Conservation (phyloP, 2,329 filamentous ascomycete species). For the Peltaster fructicola region DNA sequence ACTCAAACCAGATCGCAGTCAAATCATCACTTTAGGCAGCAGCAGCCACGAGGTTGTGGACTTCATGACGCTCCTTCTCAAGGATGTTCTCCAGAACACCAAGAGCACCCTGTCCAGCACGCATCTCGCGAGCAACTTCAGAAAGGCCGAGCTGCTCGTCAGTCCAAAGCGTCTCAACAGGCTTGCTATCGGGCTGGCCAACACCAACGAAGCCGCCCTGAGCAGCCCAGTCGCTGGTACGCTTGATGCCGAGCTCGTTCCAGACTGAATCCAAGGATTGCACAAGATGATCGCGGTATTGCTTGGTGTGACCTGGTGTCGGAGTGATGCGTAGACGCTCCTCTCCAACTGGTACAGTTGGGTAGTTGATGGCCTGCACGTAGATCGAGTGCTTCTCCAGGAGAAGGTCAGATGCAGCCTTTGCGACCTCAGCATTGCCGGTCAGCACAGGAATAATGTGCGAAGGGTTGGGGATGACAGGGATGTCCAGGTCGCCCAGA, state of each 20-base stretch:
- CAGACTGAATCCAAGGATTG: conserved; percentile 74
- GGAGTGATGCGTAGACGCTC: conserved; percentile 91
- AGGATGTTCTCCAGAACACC: conserved; percentile 31
- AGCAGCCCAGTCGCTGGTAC: conserved; percentile 78
- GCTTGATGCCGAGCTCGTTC: conserved; percentile 74
- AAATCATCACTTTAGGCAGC: too few species aligned
- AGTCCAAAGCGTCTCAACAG: conserved; percentile 69
- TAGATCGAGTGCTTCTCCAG: conserved; percentile 85
- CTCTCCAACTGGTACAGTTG: conserved; percentile 93
- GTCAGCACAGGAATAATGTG: conserved; percentile 92
- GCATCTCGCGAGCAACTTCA: conserved; percentile 45
- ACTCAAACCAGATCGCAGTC: too few species aligned
- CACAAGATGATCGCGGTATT: conserved; percentile 73
- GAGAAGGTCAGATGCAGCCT: conserved; percentile 79
- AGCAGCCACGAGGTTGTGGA: conserved; percentile 25
- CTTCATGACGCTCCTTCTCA: conserved; percentile 28
- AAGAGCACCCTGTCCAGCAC: conserved; percentile 25
- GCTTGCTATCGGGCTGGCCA: conserved; percentile 47
- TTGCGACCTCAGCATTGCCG: conserved; percentile 82
- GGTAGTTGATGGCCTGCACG: conserved; percentile 98
- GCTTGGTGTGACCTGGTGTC: conserved; percentile 75
- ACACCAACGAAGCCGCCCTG: conserved; percentile 92
- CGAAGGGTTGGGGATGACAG: conserved; percentile 92
- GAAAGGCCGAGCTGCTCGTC: conserved; percentile 69
- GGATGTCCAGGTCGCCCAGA: conserved; percentile 63